phyloP scores from a whole-genome alignment of 2,329 filamentous ascomycete species.

The Sporothrix brasiliensis region DNA sequence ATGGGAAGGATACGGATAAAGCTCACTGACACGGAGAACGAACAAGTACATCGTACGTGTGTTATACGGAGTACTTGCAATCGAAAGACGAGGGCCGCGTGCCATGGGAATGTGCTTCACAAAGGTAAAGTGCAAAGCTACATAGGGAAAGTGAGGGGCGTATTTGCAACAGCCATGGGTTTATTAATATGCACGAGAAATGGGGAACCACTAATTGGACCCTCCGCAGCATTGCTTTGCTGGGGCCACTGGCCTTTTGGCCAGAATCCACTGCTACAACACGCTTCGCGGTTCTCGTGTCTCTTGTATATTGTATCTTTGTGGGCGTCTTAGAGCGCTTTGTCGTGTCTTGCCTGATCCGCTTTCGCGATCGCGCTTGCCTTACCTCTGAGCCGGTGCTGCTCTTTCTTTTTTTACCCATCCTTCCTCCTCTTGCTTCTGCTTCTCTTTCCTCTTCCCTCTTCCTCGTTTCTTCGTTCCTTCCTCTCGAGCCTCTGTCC shows the following conservation, averaged over 20 bases:
- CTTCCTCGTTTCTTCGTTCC: constrained; percentile 28
- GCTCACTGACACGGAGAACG: background rate
- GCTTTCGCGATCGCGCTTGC: constrained; percentile 27
- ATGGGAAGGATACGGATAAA: background rate
- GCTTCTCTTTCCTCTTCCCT: constrained; percentile 25
- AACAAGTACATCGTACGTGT: background rate
- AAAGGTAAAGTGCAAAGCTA: background rate
- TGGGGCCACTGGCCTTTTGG: constrained; percentile 4
- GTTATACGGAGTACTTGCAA: background rate
- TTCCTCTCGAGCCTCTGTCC: constrained; percentile 23
- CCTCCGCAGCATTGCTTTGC: constrained; percentile 22
- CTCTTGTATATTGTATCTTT: constrained; percentile 34
- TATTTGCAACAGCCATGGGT: constrained; percentile 3
- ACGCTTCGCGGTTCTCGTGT: constrained; percentile 37
- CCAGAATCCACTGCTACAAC: constrained; percentile 33
- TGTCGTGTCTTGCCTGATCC: constrained; percentile 35
- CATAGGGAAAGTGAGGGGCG: constrained; percentile 20
- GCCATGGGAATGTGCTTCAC: background rate
- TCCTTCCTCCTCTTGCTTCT: constrained; percentile 14
- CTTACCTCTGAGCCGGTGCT: constrained; percentile 24
- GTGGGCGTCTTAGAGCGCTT: constrained; percentile 32
- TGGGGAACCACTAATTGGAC: constrained; percentile 30
- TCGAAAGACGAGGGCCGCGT: constrained; percentile 3
- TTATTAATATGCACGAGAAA: constrained; percentile 33
- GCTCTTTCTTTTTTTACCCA: constrained; percentile 12